Percentiles rank a stretch among this genome's conserved stretches.
These are phyloP conservation scores for Lepidium sativum DNA, from an alignment of 345 rosid genomes.

Conservation along the genomic window DNA sequence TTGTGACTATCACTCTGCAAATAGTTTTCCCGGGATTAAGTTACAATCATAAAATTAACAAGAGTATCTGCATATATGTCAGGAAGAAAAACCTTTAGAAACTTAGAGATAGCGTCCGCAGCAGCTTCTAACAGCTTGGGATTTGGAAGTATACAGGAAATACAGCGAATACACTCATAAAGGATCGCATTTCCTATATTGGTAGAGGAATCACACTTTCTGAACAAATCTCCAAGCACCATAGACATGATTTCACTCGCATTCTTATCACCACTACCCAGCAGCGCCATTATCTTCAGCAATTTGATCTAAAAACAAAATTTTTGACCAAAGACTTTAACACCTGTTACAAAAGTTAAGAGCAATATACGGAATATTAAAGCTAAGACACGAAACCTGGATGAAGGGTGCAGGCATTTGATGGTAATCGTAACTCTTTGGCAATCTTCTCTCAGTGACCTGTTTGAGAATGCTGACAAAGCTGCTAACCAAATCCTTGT, in stretches of 20 bases:
- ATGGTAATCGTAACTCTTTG: slow-evolving; percentile 94
- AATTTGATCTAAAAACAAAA: slow-evolving; percentile 61
- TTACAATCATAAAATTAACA: slow-evolving; percentile 1
- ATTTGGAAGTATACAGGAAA: slow-evolving; percentile 75
- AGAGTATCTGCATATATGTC: not conserved
- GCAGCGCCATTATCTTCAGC: slow-evolving; percentile 82
- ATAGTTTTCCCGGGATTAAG: slow-evolving; percentile 11
- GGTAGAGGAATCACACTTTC: slow-evolving; percentile 75
- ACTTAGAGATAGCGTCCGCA: slow-evolving; percentile 74
- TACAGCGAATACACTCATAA: slow-evolving; percentile 88
- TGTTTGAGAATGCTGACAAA: slow-evolving; percentile 95
- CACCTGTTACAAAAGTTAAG: not conserved
- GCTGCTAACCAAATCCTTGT: slow-evolving; percentile 81
- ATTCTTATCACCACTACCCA: slow-evolving; percentile 95
- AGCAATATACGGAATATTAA: not conserved
- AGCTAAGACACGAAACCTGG: slow-evolving; percentile 45
- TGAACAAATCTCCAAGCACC: slow-evolving; percentile 82
- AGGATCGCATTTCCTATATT: slow-evolving; percentile 94
- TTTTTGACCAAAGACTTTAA: not conserved
- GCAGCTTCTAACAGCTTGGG: slow-evolving; percentile 84
- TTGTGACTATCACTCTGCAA: slow-evolving; percentile 95
- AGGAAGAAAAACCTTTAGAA: slow-evolving; percentile 64
- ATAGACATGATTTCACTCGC: slow-evolving; percentile 93
- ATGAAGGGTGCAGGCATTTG: slow-evolving; percentile 98
- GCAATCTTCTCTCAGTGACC: slow-evolving; percentile 80